Percentiles rank a stretch among this genome's conserved stretches.
These are phyloP conservation scores for Fistulinella cinereoalba DNA, from an alignment of 1,284 basidiomycete genomes.

Conservation along the genomic window DNA sequence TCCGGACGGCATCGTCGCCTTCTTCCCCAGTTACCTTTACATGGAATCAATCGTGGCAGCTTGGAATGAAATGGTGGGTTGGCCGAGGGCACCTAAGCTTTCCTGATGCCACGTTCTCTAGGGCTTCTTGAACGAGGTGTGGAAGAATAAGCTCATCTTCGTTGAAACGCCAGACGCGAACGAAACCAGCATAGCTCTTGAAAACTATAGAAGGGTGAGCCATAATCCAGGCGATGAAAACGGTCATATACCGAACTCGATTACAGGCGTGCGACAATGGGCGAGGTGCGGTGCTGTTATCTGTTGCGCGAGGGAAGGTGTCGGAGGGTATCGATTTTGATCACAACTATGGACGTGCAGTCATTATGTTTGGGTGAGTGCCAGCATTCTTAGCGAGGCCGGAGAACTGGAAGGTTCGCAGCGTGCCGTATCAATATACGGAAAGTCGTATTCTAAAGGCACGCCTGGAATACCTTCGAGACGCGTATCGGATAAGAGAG, in stretches of 20 bases:
- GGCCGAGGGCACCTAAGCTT: neutral
- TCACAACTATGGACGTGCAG: constrained; percentile 98
- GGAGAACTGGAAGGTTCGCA: constrained; percentile 30
- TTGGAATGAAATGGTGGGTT: constrained; percentile 97
- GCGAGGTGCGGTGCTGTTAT: constrained; percentile 92
- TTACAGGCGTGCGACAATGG: constrained; percentile 96
- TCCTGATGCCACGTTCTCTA: constrained; percentile 33
- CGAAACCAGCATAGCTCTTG: constrained; percentile 96
- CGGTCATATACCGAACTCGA: neutral
- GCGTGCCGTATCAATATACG: constrained; percentile 98
- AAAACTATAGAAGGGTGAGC: constrained; percentile 91
- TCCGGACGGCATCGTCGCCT: constrained; percentile 98
- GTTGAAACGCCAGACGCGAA: constrained; percentile 99
- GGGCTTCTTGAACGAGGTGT: constrained; percentile 98
- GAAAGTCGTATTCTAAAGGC: constrained; percentile 98
- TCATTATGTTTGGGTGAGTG: constrained; percentile 96
- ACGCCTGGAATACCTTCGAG: constrained; percentile 95
- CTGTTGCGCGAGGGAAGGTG: constrained; percentile 98
- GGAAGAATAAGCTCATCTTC: constrained; percentile 99
- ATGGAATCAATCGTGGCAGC: constrained; percentile 99
- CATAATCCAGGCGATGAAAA: neutral
- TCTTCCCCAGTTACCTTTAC: constrained; percentile 99
- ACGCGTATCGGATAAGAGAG: constrained; percentile 96
- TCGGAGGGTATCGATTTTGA: constrained; percentile 99
- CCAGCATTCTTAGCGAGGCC: constrained; percentile 18